Evolutionary conservation across 1,284 basidiomycete species (phyloP).

Genomic region (Ceratobasidium sp.): DNA sequence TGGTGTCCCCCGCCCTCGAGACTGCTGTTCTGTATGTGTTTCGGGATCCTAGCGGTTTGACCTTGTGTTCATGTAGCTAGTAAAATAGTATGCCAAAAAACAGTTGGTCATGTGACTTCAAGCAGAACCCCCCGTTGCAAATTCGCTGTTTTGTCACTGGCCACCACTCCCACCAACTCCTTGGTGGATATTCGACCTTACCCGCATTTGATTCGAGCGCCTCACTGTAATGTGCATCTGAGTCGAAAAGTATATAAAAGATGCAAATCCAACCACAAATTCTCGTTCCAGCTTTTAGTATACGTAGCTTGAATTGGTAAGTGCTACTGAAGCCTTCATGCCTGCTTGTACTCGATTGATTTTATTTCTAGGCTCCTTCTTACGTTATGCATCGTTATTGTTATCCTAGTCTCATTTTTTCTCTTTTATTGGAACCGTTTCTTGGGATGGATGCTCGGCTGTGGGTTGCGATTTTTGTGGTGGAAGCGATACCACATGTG

Average conservation of each 20-base stretch:
- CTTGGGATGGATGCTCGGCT: conserved; percentile 69
- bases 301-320: conserved; percentile 32
- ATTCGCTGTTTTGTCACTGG: background rate
- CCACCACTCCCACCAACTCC: conserved; percentile 1
- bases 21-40: no score
- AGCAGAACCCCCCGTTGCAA: background rate
- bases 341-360: background rate
- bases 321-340: background rate
- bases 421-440: conserved; percentile 92
- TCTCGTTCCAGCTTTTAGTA: conserved; percentile 30
- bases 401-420: conserved; percentile 74
- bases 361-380: conserved; percentile 58
- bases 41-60: no score
- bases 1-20: no score
- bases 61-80: no score
- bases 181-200: background rate
- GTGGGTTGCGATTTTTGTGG: conserved; percentile 65
- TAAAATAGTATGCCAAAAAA: no score
- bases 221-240: background rate
- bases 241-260: background rate
- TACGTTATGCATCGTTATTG: conserved; percentile 73
- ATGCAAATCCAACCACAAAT: conserved; percentile 23
- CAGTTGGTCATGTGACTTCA: conserved; percentile 19
- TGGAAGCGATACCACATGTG: conserved; percentile 77
- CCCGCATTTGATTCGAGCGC: background rate